Base-by-base conservation (phyloP, 2,329 filamentous ascomycete genomes). In the Microdochium bolleyi region DNA sequence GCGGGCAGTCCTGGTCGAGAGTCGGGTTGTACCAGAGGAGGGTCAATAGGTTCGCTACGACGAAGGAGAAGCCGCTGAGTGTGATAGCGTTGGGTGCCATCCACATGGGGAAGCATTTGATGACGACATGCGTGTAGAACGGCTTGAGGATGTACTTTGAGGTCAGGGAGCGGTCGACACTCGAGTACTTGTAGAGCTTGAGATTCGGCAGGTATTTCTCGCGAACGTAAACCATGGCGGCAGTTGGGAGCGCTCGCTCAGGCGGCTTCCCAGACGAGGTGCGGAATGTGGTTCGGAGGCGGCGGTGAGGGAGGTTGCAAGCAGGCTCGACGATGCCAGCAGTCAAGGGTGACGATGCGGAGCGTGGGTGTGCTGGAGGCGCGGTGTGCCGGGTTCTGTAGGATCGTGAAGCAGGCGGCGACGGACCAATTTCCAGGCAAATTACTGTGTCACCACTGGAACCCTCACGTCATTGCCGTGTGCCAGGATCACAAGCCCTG, bases 121-220 rank as follows among this genome's bases (percentile, higher is more conserved):
- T 96, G 64, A 95, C 92, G 60, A 94, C 79, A 73, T 95, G 86
- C 65, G 85, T 95, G 78, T 97, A 99, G 73, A 97, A 99, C 8
- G 94, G 94, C 78, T 99, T 97, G 64, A 99, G 77, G 59, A 99
- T 82, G 75, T 96, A 97, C 70, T 87, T 89, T 58, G 92, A 96
- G 41, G 90, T 78, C 56, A 96, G 77, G 55, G 91, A 96, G 70
- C 88, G 88, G 72, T 99, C 94, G 63, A 97, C 88, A 53, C 83
- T 83, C 41, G 88, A 89, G 79, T 99, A 99, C 73, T 95, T 94
- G 84, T 99, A 99, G 72, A 92, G 82, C 71, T 88, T 89, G 62
- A 99, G 84, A 68, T 89, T 89, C 38, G 87, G 84, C 57, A 99
- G 85, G 73, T 89, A 85, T 65, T 92, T 85, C 72, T 96, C 89